Evolutionary conservation across 78 protist genomes (phyloP).

Genomic region (Carpediemonas membranifera): DNA sequence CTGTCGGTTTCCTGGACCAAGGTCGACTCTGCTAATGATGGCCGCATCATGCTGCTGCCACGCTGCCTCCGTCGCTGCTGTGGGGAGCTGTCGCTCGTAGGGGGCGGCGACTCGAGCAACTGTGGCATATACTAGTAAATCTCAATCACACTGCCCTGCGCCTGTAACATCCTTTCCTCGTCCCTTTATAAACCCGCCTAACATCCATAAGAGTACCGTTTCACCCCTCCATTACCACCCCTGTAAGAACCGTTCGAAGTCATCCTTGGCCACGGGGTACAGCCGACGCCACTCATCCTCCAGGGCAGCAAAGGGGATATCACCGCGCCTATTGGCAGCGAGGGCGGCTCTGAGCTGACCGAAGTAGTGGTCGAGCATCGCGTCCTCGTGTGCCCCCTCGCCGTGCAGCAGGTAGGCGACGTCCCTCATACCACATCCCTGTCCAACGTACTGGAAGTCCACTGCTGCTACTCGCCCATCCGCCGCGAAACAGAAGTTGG

Average conservation of each 20-base stretch:
- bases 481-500: constrained; percentile 1
- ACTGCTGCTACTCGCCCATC: neutral
- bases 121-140: too few species aligned
- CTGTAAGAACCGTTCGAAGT: neutral
- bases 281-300: neutral
- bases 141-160: too few species aligned
- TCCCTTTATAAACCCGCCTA: too few species aligned
- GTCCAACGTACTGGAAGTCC: neutral
- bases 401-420: neutral
- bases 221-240: too few species aligned
- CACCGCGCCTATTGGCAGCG: neutral
- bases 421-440: neutral
- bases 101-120: too few species aligned
- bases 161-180: too few species aligned
- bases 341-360: neutral
- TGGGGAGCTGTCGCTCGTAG: too few species aligned
- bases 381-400: neutral
- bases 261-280: neutral
- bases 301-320: neutral
- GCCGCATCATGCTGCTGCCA: too few species aligned
- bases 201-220: too few species aligned
- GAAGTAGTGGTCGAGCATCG: neutral
- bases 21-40: too few species aligned
- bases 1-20: too few species aligned
- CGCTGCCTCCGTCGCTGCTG: too few species aligned